These are phyloP conservation scores for Paecilomyces fulvus DNA, from an alignment of 2,329 filamentous ascomycete genomes.

Conservation along the genomic window DNA sequence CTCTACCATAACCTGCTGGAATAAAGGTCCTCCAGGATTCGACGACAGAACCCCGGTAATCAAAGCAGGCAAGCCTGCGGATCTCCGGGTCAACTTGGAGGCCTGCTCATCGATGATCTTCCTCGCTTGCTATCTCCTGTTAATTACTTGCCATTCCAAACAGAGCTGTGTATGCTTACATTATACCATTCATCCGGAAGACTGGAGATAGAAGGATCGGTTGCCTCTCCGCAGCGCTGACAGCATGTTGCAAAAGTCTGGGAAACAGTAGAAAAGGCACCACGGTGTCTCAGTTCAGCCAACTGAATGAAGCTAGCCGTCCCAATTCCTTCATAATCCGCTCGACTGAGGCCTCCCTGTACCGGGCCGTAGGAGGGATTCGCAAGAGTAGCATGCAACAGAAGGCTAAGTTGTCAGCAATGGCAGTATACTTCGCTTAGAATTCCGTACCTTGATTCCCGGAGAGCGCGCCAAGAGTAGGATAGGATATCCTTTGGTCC, in stretches of 20 bases:
- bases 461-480: slow-evolving; percentile 90
- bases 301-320: slow-evolving; percentile 73
- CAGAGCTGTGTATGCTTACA: slow-evolving; percentile 32
- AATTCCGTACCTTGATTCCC: slow-evolving; percentile 68
- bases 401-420: slow-evolving; percentile 47
- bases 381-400: slow-evolving; percentile 56
- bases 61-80: slow-evolving; percentile 82
- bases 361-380: slow-evolving; percentile 44
- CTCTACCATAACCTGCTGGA: slow-evolving; percentile 33
- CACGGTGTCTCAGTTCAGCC: slow-evolving; percentile 74
- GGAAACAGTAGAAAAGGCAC: slow-evolving; percentile 87
- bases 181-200: slow-evolving; percentile 64
- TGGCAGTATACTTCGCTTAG: slow-evolving; percentile 1
- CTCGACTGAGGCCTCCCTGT: slow-evolving; percentile 40
- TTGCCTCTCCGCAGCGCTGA: slow-evolving; percentile 50
- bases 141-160: slow-evolving; percentile 9
- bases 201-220: slow-evolving; percentile 31
- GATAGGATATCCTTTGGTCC: slow-evolving; percentile 82
- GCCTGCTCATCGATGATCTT: slow-evolving; percentile 64
- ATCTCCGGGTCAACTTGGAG: slow-evolving; percentile 75
- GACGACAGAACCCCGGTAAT: slow-evolving; percentile 67
- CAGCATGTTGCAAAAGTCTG: slow-evolving; percentile 81
- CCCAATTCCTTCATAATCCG: slow-evolving; percentile 59
- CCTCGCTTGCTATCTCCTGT: slow-evolving; percentile 40
- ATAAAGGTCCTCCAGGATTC: slow-evolving; percentile 46